Percentiles rank a stretch among this genome's conserved stretches.
phyloP scores from a whole-genome alignment of 2,329 filamentous ascomycete species.

The Phaeosphaeria sp. region DNA sequence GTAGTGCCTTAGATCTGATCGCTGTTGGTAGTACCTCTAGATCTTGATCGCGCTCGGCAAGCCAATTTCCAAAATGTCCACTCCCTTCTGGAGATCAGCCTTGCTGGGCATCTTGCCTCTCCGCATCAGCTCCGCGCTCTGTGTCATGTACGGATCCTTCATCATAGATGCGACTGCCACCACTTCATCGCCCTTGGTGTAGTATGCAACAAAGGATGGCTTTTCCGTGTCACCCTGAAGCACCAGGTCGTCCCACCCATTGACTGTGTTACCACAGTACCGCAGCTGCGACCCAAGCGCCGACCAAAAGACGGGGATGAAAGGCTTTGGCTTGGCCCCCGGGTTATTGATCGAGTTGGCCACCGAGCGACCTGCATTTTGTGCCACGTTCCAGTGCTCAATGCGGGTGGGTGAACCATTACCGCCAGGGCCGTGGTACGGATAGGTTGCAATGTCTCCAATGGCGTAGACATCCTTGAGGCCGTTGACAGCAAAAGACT shows the following conservation, averaged over 20 bases:
- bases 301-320: constrained; percentile 97
- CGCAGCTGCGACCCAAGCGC: constrained; percentile 86
- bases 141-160: constrained; percentile 74
- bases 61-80: constrained; percentile 54
- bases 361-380: constrained; percentile 84
- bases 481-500: constrained; percentile 77
- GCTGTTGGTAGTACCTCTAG: constrained; percentile 36
- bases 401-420: constrained; percentile 78
- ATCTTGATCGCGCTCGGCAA: constrained; percentile 56
- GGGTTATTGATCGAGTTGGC: constrained; percentile 78
- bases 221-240: constrained; percentile 74
- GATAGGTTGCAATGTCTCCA: constrained; percentile 93
- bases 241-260: constrained; percentile 86
- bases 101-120: constrained; percentile 82
- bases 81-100: constrained; percentile 72
- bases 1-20: constrained; percentile 57
- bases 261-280: constrained; percentile 87
- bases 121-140: constrained; percentile 85
- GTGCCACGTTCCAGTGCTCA: constrained; percentile 98
- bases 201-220: constrained; percentile 87
- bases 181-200: constrained; percentile 82
- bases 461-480: constrained; percentile 87
- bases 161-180: constrained; percentile 93
- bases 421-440: constrained; percentile 88
- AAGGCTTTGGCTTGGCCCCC: constrained; percentile 67